Evolutionary conservation across 2,329 filamentous ascomycete species (phyloP).

Genomic region (Erysiphe pulchra): DNA sequence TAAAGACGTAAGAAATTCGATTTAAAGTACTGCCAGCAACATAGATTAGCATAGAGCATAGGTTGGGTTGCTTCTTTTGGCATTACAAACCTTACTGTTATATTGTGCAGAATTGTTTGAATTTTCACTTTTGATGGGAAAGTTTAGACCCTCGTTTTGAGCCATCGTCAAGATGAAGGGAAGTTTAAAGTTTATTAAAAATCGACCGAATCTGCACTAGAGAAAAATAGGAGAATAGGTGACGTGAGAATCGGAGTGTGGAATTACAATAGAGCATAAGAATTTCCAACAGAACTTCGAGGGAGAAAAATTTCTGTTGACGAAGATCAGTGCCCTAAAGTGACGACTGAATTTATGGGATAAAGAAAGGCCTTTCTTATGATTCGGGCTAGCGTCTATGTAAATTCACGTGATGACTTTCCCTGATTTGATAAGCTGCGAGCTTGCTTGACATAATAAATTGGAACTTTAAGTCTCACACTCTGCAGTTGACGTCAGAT

Average conservation of each 20-base stretch:
- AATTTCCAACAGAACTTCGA: neutral
- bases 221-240: neutral
- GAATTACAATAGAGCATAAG: neutral
- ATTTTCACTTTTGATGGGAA: neutral
- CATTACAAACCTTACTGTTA: neutral
- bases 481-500: neutral
- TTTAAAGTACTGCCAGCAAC: no score
- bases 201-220: neutral
- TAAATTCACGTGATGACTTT: neutral
- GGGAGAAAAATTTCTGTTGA: neutral
- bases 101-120: neutral
- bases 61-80: neutral
- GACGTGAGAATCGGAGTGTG: neutral
- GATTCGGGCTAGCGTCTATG: neutral
- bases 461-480: neutral
- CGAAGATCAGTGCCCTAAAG: neutral
- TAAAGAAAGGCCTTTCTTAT: no score
- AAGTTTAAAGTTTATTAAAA: neutral
- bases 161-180: neutral
- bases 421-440: conserved; percentile 8
- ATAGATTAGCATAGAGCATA: neutral
- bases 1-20: neutral
- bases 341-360: neutral
- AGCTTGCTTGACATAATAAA: no score
- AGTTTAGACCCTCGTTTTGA: neutral